These are phyloP conservation scores for Coemansia nantahalensis DNA, from an alignment of 192 early-diverging fungal species.

Conservation along the genomic window DNA sequence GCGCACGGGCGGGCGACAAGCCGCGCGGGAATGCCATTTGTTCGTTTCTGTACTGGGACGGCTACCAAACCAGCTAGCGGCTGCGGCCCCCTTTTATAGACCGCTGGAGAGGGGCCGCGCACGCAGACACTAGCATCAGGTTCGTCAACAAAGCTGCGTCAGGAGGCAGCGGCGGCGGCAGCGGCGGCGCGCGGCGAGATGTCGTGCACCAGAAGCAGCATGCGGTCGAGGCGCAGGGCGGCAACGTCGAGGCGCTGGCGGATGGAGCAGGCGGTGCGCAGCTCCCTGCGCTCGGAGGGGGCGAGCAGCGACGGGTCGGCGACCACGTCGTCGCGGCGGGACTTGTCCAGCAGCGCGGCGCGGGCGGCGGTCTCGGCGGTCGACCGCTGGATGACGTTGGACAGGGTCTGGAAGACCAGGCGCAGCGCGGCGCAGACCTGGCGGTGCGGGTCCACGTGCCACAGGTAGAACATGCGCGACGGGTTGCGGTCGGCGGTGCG, in stretches of 20 bases:
- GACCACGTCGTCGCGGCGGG: constrained; percentile 64
- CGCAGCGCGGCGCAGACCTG: constrained; percentile 53
- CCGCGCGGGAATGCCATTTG: too few relatives aligned
- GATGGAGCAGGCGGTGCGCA: constrained; percentile 38
- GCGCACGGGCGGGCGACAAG: too few relatives aligned
- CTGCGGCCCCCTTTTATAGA: too few relatives aligned
- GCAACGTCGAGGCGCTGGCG: constrained; percentile 54
- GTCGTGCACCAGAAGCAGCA: constrained; percentile 45
- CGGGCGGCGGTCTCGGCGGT: constrained; percentile 52
- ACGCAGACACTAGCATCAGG: too few relatives aligned
- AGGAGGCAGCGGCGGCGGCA: too few relatives aligned
- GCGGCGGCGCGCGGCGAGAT: constrained; percentile 7
- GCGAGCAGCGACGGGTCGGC: constrained; percentile 56
- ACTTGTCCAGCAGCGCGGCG: constrained; percentile 58
- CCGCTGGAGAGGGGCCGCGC: too few relatives aligned
- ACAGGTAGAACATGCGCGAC: constrained; percentile 70
- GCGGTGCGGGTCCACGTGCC: constrained; percentile 59
- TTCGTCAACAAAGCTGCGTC: too few relatives aligned
- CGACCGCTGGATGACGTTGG: constrained; percentile 56
- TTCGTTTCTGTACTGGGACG: too few relatives aligned
- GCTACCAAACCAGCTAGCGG: too few relatives aligned
- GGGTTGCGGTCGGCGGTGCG: constrained; percentile 70
- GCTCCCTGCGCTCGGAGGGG: constrained; percentile 50
- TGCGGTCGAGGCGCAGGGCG: constrained; percentile 39
- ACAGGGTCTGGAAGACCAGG: constrained; percentile 57